Base-by-base conservation (phyloP, 768 basidiomycete species). In the Amanita exitialis region DNA sequence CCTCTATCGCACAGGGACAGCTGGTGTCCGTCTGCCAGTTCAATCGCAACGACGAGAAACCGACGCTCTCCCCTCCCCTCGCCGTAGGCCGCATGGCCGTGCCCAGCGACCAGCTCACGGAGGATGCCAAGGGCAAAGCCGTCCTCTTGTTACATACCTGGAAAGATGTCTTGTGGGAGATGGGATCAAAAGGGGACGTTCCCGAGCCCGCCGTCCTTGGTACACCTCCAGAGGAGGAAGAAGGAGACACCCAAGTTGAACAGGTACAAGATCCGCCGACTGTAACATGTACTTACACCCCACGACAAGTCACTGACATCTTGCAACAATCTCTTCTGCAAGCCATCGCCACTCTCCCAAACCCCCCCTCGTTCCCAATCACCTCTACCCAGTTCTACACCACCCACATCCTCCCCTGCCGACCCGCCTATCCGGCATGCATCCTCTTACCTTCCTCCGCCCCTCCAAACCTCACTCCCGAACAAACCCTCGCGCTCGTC, bases 341-440 rank as follows among this genome's bases (percentile, higher is more conserved):
- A 57, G 78, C 78, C 1, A 78, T 91, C 53, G 64, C 66, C 10
- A 75, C 76, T 6, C 66, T 70, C 1, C 67, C 83, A 3, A 58
- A 69, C 0, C 44, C 73, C 0, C 73, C 78, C 0, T 63, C 77
- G 1, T 87, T 91, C 60, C 90, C 92, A 0, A 82, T 93, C 39
- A 69, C 83, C 0, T 78, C 90, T 0, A 86, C 88, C 9, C 73
- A 72, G 0, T 80, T 93, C 56, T 92, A 91, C 65, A 78, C 85
- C 6, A 75, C 73, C 15, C 75, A 90, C 59, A 76, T 95, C 44
- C 75, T 94, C 2, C 90, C 90, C 4, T 80, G 73, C 47, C 76
- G 90, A n/a, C 87, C 90, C 6, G 79, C 80, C n/a, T 79, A n/a
- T n/a, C n/a, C n/a, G n/a, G n/a, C n/a, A n/a, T n/a, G n/a, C n/a